phyloP scores from a whole-genome alignment of 306 rosid species.

The Canavalia ensiformis region DNA sequence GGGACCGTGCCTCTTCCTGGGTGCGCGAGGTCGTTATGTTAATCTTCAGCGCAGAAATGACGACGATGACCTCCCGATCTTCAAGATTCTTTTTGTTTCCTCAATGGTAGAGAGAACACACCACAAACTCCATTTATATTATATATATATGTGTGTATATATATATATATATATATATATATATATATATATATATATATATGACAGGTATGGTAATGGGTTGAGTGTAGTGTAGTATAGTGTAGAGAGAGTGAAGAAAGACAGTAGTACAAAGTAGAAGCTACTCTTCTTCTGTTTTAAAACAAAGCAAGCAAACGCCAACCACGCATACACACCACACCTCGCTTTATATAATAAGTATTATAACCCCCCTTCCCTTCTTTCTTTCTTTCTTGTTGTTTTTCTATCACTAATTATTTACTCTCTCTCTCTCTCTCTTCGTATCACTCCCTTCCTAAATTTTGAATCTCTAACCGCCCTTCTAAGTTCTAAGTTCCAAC shows the following conservation, averaged over 20 bases:
- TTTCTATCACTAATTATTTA: neutral
- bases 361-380: neutral
- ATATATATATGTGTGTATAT: conserved; percentile 7
- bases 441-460: neutral
- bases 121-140: conserved; percentile 42
- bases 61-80: conserved; percentile 54
- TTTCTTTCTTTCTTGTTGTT: neutral
- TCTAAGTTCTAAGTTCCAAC: neutral
- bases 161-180: neutral
- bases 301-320: conserved; percentile 53
- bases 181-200: too few relatives aligned
- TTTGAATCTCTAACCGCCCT: conserved; percentile 68
- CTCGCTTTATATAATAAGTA: neutral
- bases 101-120: conserved; percentile 30
- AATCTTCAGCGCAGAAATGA: conserved; percentile 49
- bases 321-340: neutral
- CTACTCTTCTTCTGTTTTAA: conserved; percentile 66
- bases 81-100: conserved; percentile 41
- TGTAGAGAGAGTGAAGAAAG: neutral
- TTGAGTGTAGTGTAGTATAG: conserved; percentile 14
- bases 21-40: conserved; percentile 20
- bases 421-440: too few relatives aligned
- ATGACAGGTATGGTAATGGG: neutral
- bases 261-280: conserved; percentile 52
- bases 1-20: conserved; percentile 41